Conservation (phyloP, 1,284 basidiomycete species). For the Apiotrichum montevideense region DNA sequence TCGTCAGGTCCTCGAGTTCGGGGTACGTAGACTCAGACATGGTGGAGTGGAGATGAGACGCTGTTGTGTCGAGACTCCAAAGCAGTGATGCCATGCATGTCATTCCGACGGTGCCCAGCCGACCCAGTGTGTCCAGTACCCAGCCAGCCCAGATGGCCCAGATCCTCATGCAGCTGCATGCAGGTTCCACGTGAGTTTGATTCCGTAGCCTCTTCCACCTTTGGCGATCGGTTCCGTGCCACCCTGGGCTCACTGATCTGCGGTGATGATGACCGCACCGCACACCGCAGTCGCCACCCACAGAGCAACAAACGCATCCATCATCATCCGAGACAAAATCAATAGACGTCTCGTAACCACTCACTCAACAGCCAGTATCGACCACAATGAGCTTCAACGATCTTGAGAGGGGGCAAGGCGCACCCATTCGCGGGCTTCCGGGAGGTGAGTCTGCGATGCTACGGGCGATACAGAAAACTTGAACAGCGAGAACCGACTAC, state of each 20-base stretch:
- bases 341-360: no score
- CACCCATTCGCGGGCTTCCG: slow-evolving; percentile 26
- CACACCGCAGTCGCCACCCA: neutral
- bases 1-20: slow-evolving; percentile 17
- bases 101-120: no score
- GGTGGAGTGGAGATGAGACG: slow-evolving; percentile 1
- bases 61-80: neutral
- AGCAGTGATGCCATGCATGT: no score
- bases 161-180: neutral
- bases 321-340: neutral
- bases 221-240: no score
- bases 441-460: slow-evolving; percentile 19
- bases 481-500: no score
- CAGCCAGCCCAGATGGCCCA: no score
- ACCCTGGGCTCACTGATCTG: no score
- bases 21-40: slow-evolving; percentile 16
- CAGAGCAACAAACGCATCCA: neutral
- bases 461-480: neutral
- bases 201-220: neutral
- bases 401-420: slow-evolving; percentile 46
- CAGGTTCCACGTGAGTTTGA: neutral
- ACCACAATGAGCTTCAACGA: slow-evolving; percentile 51
- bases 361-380: no score
- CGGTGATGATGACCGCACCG: no score
- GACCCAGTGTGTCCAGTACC: no score